Evolutionary conservation across 225 moss, liverwort and hornwort species (phyloP).

Genomic region (Anthoceros angustus): DNA sequence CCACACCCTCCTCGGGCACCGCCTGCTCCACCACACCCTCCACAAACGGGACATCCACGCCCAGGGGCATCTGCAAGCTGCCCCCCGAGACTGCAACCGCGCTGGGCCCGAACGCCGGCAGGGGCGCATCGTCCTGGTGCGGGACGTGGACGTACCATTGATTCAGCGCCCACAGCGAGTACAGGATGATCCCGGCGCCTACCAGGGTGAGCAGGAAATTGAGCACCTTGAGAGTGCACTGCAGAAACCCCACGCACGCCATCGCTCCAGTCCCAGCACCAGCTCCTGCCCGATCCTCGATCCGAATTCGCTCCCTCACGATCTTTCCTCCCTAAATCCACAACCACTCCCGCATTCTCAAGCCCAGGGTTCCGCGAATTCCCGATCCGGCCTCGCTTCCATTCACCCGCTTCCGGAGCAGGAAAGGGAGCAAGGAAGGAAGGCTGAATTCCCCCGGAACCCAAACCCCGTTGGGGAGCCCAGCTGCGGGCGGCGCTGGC

Average conservation of each 20-base stretch:
- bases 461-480: too few species aligned
- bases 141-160: constrained; percentile 43
- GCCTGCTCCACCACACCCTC: constrained; percentile 14
- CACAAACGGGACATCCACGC: background rate
- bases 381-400: background rate
- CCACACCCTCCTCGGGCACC: constrained; percentile 6
- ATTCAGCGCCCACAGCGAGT: constrained; percentile 85
- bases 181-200: constrained; percentile 62
- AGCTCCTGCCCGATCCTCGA: too few species aligned
- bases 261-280: constrained; percentile 14
- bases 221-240: constrained; percentile 65
- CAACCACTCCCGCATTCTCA: background rate
- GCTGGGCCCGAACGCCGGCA: constrained; percentile 6
- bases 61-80: background rate
- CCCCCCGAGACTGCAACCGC: background rate
- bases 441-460: too few species aligned
- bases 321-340: too few species aligned
- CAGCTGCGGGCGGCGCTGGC: too few species aligned
- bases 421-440: background rate
- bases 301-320: too few species aligned
- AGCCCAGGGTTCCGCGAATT: background rate
- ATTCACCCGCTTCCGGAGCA: background rate
- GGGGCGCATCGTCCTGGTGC: constrained; percentile 14
- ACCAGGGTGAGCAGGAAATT: constrained; percentile 76
- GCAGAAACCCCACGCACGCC: constrained; percentile 84